These are phyloP conservation scores for Citrus glauca DNA, from an alignment of 345 rosid genomes.

Conservation along the genomic window DNA sequence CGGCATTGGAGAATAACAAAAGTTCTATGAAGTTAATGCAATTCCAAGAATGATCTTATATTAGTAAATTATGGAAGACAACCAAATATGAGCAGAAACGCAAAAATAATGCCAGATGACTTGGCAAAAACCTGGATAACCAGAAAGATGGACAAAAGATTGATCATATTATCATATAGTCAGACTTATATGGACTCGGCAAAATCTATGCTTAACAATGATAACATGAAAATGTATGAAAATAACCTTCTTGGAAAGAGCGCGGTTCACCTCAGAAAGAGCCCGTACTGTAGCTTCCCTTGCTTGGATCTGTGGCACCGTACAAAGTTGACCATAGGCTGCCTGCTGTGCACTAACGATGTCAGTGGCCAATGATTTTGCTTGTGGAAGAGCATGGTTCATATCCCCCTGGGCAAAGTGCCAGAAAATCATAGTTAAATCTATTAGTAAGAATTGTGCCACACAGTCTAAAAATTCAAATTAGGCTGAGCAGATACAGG, in stretches of 20 bases:
- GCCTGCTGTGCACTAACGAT: conserved; percentile 37
- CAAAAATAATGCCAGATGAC: neutral
- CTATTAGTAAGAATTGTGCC: neutral
- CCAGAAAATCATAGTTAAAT: neutral
- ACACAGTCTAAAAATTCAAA: neutral
- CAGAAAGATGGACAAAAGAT: neutral
- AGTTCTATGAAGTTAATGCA: conserved; percentile 1
- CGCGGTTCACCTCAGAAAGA: conserved; percentile 42
- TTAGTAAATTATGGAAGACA: neutral
- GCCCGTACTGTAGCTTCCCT: conserved; percentile 62
- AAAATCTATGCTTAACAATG: neutral
- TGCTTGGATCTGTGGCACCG: conserved; percentile 33
- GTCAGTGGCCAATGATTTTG: conserved; percentile 31
- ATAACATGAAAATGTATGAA: neutral
- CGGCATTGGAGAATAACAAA: conserved; percentile 14
- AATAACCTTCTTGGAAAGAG: conserved; percentile 61
- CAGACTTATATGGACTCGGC: neutral
- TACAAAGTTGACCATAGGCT: conserved; percentile 32
- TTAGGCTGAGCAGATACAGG: neutral
- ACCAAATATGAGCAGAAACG: neutral
- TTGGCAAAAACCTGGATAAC: neutral
- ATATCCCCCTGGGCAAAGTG: conserved; percentile 42
- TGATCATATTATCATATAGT: neutral
- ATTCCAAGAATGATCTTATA: neutral
- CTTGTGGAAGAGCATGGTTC: conserved; percentile 27